phyloP scores from a whole-genome alignment of 305 asterid genomes.

The Solanum hybrid region DNA sequence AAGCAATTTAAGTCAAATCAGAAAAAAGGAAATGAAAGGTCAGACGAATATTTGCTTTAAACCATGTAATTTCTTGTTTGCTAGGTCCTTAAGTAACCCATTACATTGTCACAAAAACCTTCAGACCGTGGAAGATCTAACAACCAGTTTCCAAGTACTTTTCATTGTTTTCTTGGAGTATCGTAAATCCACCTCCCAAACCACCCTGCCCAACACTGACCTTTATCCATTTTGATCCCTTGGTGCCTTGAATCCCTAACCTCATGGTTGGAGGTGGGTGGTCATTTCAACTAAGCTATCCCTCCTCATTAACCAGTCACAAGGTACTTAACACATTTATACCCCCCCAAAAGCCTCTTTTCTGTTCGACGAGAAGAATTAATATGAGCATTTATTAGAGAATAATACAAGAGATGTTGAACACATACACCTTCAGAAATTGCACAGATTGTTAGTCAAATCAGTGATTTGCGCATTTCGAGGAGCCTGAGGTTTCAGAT shows the following conservation, averaged over 20 bases:
- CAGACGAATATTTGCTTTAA: background rate
- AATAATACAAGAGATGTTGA: background rate
- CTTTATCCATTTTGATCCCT: background rate
- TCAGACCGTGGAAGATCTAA: background rate
- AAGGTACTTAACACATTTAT: background rate
- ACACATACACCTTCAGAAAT: background rate
- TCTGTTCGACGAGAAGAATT: background rate
- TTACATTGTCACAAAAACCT: background rate
- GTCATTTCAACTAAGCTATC: background rate
- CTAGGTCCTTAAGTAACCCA: background rate
- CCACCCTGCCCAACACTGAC: background rate
- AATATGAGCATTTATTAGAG: background rate
- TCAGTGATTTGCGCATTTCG: background rate
- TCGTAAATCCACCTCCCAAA: background rate
- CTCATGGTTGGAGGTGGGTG: background rate
- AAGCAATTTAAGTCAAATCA: background rate
- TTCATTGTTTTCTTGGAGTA: background rate
- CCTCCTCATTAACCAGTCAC: background rate
- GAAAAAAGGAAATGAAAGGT: background rate
- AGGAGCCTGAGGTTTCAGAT: constrained; percentile 14
- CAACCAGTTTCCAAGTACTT: background rate
- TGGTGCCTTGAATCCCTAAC: background rate
- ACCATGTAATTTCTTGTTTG: background rate
- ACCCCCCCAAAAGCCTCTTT: background rate
- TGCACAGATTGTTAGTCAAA: background rate